Conservation (phyloP, 176 grass and related monocot species). For the Chloris gayana region DNA sequence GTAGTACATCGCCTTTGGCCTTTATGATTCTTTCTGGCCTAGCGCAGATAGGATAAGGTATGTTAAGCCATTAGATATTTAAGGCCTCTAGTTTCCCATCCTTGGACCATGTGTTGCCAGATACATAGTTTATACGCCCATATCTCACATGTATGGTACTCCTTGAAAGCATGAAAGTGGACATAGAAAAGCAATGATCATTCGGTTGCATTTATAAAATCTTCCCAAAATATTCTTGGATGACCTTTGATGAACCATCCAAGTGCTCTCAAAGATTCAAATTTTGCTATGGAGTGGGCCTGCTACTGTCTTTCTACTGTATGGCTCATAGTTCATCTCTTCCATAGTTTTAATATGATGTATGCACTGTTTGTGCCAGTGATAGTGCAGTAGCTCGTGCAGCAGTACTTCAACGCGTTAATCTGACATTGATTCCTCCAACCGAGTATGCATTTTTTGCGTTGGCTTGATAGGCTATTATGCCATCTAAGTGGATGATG, state of each 20-base stretch:
- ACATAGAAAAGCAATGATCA: background rate
- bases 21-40: conserved; percentile 13
- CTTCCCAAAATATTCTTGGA: background rate
- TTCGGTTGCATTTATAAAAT: conserved; percentile 6
- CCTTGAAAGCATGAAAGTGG: conserved; percentile 18
- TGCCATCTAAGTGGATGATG: background rate
- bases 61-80: conserved; percentile 23
- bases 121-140: conserved; percentile 25
- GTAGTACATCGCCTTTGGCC: conserved; percentile 26
- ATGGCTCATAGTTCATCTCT: background rate
- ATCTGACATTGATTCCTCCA: background rate
- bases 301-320: background rate
- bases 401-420: background rate
- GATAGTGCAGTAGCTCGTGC: background rate
- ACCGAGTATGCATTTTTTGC: background rate
- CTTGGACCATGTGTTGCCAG: conserved; percentile 6
- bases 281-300: conserved; percentile 31
- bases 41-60: conserved; percentile 31
- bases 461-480: background rate
- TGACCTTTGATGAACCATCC: background rate
- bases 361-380: background rate
- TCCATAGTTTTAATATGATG: background rate
- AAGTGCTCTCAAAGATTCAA: conserved; percentile 26
- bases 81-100: conserved; percentile 21
- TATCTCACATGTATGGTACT: conserved; percentile 32